These are phyloP conservation scores for Talaromyces piceae DNA, from an alignment of 2,329 filamentous ascomycete genomes.

Conservation along the genomic window DNA sequence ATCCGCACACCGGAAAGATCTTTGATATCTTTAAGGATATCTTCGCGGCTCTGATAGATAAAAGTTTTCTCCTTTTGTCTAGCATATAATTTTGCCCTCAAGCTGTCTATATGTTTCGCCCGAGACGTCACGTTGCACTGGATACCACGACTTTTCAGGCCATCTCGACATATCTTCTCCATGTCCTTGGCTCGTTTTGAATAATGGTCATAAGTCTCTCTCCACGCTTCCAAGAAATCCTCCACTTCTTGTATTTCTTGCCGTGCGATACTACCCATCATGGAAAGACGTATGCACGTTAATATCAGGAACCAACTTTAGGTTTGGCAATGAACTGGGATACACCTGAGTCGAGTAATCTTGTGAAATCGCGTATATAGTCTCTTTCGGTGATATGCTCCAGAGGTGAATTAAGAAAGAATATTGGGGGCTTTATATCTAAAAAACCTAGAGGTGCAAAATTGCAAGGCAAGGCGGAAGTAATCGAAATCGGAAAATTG, in stretches of 20 bases:
- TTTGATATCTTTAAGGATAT: conserved; percentile 11
- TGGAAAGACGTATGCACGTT: not conserved
- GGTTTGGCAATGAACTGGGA: not conserved
- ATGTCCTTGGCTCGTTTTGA: not conserved
- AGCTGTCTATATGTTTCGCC: not conserved
- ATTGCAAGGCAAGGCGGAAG: not conserved
- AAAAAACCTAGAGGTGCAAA: not conserved
- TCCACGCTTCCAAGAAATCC: not conserved
- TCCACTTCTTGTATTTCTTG: not conserved
- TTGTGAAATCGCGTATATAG: not conserved
- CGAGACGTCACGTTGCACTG: not conserved
- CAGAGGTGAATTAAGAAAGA: no score
- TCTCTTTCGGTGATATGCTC: no score
- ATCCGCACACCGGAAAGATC: conserved; percentile 14
- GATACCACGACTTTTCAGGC: not conserved
- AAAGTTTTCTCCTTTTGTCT: not conserved
- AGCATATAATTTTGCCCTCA: not conserved
- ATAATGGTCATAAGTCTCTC: not conserved
- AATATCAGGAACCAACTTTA: not conserved
- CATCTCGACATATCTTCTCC: not conserved
- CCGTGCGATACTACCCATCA: not conserved
- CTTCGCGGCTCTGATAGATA: not conserved
- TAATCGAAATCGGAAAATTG: no score
- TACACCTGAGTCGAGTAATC: not conserved
- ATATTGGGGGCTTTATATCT: not conserved